These are phyloP conservation scores for Eucalyptus cladocalyx DNA, from an alignment of 345 rosid genomes.

Conservation along the genomic window DNA sequence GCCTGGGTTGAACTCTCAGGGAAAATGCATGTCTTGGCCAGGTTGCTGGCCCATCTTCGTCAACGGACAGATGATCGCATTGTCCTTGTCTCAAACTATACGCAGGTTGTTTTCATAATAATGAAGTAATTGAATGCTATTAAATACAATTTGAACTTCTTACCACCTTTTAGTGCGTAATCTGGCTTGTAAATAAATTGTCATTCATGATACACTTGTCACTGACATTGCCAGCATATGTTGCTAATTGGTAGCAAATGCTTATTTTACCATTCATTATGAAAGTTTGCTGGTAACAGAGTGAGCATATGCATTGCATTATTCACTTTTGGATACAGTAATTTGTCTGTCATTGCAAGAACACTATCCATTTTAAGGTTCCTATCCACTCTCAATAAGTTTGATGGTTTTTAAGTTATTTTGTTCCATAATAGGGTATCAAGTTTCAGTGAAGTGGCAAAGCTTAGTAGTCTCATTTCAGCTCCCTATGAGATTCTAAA, in stretches of 20 bases:
- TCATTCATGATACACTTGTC: background rate
- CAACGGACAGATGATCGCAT: conserved; percentile 83
- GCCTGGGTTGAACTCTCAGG: conserved; percentile 98
- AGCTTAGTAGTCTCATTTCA: background rate
- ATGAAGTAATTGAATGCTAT: background rate
- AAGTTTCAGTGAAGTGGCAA: background rate
- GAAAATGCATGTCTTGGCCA: conserved; percentile 95
- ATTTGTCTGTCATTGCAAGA: background rate
- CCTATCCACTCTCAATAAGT: background rate
- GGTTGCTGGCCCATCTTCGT: conserved; percentile 76
- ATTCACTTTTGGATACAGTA: background rate
- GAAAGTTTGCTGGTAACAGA: background rate
- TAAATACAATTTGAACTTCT: background rate
- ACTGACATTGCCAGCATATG: background rate
- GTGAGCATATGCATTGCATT: background rate
- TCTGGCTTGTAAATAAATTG: background rate
- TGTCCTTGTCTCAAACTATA: conserved; percentile 95
- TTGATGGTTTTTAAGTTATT: background rate
- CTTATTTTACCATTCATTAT: background rate
- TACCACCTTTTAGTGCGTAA: background rate
- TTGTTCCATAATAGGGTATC: background rate
- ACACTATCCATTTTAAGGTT: background rate
- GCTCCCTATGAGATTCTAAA: background rate
- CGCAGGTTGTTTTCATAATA: conserved; percentile 41
- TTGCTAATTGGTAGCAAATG: background rate